A percentile compares a stretch with the other conserved stretches of the same genome.
These are phyloP conservation scores for Isatis tinctoria DNA, from an alignment of 345 rosid species.

Conservation along the genomic window DNA sequence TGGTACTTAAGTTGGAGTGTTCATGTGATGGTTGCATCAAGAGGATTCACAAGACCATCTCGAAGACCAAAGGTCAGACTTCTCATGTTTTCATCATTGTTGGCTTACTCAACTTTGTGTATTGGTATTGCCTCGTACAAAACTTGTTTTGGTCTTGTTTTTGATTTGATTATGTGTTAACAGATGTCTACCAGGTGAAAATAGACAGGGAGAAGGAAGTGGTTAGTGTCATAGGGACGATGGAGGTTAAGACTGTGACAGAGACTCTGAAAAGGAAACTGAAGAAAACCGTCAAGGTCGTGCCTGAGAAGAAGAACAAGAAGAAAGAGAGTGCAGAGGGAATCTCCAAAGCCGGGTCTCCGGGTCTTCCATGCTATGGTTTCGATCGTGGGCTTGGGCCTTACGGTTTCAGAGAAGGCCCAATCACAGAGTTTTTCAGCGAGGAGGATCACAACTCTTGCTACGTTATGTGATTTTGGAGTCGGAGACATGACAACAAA, in stretches of 20 bases:
- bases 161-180: background rate
- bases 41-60: slow-evolving; percentile 49
- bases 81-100: background rate
- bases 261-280: slow-evolving; percentile 50
- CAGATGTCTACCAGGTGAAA: slow-evolving; percentile 52
- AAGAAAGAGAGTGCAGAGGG: slow-evolving; percentile 25
- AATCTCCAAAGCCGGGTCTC: slow-evolving; percentile 12
- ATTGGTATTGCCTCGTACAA: background rate
- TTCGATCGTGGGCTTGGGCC: slow-evolving; percentile 5
- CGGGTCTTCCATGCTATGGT: slow-evolving; percentile 1
- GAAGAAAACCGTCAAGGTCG: slow-evolving; percentile 49
- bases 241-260: slow-evolving; percentile 57
- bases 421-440: slow-evolving; percentile 10
- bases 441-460: slow-evolving; percentile 16
- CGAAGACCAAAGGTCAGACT: slow-evolving; percentile 52
- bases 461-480: slow-evolving; percentile 20
- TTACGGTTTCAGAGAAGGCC: slow-evolving; percentile 11
- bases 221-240: slow-evolving; percentile 65
- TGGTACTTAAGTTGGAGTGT: slow-evolving; percentile 54
- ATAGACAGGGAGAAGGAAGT: slow-evolving; percentile 58
- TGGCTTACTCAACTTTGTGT: background rate
- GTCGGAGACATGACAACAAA: background rate
- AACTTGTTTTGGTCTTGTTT: background rate
- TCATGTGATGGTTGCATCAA: slow-evolving; percentile 75
- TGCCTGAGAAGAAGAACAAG: slow-evolving; percentile 63